Conservation (phyloP, 768 basidiomycete species). For the Suillus discolor region DNA sequence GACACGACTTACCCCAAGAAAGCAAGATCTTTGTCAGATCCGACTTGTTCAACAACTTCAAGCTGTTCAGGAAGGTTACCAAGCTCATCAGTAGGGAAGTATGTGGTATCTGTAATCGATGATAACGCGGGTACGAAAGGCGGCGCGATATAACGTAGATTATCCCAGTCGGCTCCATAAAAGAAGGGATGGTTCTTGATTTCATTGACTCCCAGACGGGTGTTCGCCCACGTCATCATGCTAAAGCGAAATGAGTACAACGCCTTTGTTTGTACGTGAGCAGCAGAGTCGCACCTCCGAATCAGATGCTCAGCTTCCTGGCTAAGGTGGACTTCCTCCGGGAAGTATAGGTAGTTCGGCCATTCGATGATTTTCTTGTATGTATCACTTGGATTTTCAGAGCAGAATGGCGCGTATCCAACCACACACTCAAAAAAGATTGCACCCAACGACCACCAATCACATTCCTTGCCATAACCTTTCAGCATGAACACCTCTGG, state of each 20-base stretch:
- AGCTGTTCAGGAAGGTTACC: constrained; percentile 66
- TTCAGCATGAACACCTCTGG: constrained; percentile 97
- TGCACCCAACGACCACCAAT: constrained; percentile 99
- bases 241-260: constrained; percentile 38
- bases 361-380: constrained; percentile 99
- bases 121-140: constrained; percentile 94
- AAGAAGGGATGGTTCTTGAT: constrained; percentile 95
- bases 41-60: constrained; percentile 60
- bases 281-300: constrained; percentile 55
- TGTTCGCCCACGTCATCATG: constrained; percentile 84
- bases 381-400: constrained; percentile 95
- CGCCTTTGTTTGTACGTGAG: background rate
- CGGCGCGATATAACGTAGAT: constrained; percentile 90
- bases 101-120: constrained; percentile 91
- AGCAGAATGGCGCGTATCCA: constrained; percentile 97
- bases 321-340: constrained; percentile 93
- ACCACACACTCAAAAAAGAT: constrained; percentile 99
- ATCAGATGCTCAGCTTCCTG: constrained; percentile 92
- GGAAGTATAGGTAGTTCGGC: constrained; percentile 89
- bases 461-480: constrained; percentile 98
- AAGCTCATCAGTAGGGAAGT: constrained; percentile 96
- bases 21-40: constrained; percentile 68
- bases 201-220: constrained; percentile 77
- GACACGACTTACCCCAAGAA: constrained; percentile 56
- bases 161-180: constrained; percentile 92